Base-by-base conservation (phyloP, 2,329 filamentous ascomycete species). In the Lomentospora prolificans region DNA sequence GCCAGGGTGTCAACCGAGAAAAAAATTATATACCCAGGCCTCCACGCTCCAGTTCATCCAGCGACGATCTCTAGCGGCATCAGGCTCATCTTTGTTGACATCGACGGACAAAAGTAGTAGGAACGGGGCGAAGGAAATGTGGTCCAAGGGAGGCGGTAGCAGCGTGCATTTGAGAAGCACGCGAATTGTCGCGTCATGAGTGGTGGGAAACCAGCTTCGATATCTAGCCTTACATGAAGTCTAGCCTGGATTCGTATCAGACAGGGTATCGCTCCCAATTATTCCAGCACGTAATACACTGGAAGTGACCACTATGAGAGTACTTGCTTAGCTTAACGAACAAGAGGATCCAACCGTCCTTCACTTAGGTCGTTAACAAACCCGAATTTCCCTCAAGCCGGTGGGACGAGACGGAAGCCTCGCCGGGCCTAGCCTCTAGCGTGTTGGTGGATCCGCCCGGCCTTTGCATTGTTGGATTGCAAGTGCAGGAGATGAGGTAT, bases 401-500 rank as follows among this genome's bases (percentile, higher is more conserved):
- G 17, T 17, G 17, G 14, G 33, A 7, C 33, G 33, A 12, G n/a
- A n/a, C n/a, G n/a, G n/a, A n/a, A n/a, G n/a, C n/a, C n/a, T n/a
- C n/a, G 33, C 33, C 33, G 12, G 33, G 33, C 17, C 17, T 39
- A n/a, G 33, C 14, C 14, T 39, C 33, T 17, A 14, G 14, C 8
- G 33, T 39, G 14, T 12, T 17, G 14, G 44, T 48, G 44, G 44
- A 48, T 48, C 44, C 22, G 44, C 44, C 44, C n/a, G 12, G 41
- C 5, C n/a, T n/a, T 25, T 22, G 25, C 48, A 51, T 51, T 30
- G 48, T 30, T 51, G 48, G 14, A 30, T 51, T 19, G 48, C 10
- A 50, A 30, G 24, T 54, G 52, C 52, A 41, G 27, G 24, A 48
- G 31, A 46, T 57, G 55, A 27, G 48, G 51, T 57, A 52, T 50